phyloP scores from a whole-genome alignment of 805 yeast species.

The Huiozyma naganishii region DNA sequence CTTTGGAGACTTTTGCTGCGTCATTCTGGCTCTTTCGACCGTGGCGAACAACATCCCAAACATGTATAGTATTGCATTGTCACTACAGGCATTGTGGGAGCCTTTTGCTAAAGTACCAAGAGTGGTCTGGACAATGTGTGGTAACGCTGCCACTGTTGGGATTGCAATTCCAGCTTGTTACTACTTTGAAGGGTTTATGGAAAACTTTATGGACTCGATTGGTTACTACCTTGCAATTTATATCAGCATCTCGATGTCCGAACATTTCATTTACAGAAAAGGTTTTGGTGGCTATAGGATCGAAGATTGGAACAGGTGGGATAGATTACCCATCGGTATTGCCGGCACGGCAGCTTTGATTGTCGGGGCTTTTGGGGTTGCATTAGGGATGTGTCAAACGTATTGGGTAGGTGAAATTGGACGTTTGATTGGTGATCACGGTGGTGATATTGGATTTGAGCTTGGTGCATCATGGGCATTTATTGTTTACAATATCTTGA shows the following conservation, averaged over 20 bases:
- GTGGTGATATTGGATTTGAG: constrained; percentile 84
- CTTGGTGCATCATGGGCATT: constrained; percentile 57
- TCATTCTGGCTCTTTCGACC: constrained; percentile 71
- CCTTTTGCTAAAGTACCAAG: constrained; percentile 68
- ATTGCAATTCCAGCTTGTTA: constrained; percentile 83
- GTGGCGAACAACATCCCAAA: constrained; percentile 87
- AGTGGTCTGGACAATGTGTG: constrained; percentile 66
- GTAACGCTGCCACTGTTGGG: constrained; percentile 68
- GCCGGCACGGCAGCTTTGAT: constrained; percentile 74
- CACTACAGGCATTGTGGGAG: constrained; percentile 76
- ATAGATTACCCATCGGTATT: constrained; percentile 55
- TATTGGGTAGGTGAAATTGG: constrained; percentile 75
- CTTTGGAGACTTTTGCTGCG: constrained; percentile 83
- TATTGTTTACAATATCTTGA: constrained; percentile 42
- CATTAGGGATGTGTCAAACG: constrained; percentile 76
- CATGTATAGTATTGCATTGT: constrained; percentile 79
- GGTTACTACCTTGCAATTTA: constrained; percentile 87
- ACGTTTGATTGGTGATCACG: constrained; percentile 44
- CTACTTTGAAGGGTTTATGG: constrained; percentile 59
- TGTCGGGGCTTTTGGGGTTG: constrained; percentile 79
- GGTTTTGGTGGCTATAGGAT: constrained; percentile 54
- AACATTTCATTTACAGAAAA: constrained; percentile 68
- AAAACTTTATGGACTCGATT: constrained; percentile 80
- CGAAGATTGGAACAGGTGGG: constrained; percentile 45
- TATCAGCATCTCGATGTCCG: constrained; percentile 58